Percentiles rank a stretch among this genome's conserved stretches.
These are phyloP conservation scores for Xerocomellus chrysenteron DNA, from an alignment of 768 basidiomycete genomes.

Conservation along the genomic window DNA sequence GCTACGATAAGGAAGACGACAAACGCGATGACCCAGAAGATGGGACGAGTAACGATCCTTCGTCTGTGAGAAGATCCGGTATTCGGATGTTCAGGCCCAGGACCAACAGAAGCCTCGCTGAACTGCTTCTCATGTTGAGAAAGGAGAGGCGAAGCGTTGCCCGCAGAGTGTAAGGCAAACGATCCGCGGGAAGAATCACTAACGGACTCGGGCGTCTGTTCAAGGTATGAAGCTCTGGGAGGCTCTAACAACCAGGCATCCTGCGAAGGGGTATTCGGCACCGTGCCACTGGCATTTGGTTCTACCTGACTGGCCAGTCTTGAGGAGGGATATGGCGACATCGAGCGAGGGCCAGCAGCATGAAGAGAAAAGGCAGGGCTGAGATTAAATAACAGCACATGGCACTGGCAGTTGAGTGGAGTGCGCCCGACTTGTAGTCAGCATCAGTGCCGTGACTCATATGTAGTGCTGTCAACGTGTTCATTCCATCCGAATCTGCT, in stretches of 20 bases:
- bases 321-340: conserved; percentile 11
- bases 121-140: conserved; percentile 18
- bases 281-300: background rate
- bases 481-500: background rate
- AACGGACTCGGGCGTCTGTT: conserved; percentile 16
- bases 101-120: conserved; percentile 1
- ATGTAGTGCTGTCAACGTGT: background rate
- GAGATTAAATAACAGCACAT: background rate
- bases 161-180: conserved; percentile 13
- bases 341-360: background rate
- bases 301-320: conserved; percentile 22
- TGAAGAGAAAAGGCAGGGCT: background rate
- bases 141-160: conserved; percentile 28
- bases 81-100: background rate
- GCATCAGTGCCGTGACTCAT: no score
- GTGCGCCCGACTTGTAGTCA: background rate
- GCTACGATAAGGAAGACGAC: conserved; percentile 31
- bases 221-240: conserved; percentile 30
- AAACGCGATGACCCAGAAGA: conserved; percentile 31
- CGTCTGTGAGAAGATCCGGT: conserved; percentile 12
- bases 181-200: conserved; percentile 25
- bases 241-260: conserved; percentile 7
- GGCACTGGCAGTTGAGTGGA: no score
- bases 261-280: conserved; percentile 10
- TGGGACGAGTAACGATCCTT: conserved; percentile 17